Conservation (phyloP, 2,329 filamentous ascomycete genomes). For the Pezicula carpinea region DNA sequence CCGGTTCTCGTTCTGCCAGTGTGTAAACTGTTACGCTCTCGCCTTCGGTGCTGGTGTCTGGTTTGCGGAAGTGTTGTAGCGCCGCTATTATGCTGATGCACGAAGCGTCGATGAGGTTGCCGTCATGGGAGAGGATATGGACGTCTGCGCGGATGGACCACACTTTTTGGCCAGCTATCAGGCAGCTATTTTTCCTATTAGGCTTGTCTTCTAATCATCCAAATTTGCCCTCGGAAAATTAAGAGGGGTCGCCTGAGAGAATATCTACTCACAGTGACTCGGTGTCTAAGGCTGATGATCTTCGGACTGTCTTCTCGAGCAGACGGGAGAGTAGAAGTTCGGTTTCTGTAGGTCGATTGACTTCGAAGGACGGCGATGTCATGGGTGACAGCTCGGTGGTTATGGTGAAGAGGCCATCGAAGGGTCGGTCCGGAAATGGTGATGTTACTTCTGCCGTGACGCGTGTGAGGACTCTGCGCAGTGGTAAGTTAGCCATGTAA, state of each 20-base stretch:
- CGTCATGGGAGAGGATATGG: constrained; percentile 87
- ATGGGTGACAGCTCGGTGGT: constrained; percentile 87
- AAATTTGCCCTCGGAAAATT: too few relatives aligned
- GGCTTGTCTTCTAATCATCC: not conserved
- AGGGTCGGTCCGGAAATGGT: constrained; percentile 82
- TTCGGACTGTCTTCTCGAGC: constrained; percentile 89
- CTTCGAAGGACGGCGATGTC: constrained; percentile 85
- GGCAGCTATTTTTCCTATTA: constrained; percentile 45
- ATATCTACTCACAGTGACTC: constrained; percentile 62
- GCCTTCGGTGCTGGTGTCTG: constrained; percentile 82
- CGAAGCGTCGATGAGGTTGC: constrained; percentile 79
- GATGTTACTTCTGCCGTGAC: constrained; percentile 85
- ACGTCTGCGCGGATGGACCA: constrained; percentile 90
- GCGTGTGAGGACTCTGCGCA: constrained; percentile 68
- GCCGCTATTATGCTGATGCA: constrained; percentile 86
- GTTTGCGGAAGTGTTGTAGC: constrained; percentile 84
- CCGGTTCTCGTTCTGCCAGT: constrained; percentile 79
- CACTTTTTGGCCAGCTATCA: constrained; percentile 84
- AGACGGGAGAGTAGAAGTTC: constrained; percentile 83
- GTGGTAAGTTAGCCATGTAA: constrained; percentile 1
- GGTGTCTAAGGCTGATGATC: constrained; percentile 87
- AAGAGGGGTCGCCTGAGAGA: not conserved
- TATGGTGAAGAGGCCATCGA: constrained; percentile 94
- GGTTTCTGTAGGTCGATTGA: constrained; percentile 74
- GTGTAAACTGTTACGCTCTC: constrained; percentile 82